Evolutionary conservation across 2,329 filamentous ascomycete species (phyloP), one percentile per base, ranked within the genome.

Genomic region (Cladosporium halotolerans): DNA sequence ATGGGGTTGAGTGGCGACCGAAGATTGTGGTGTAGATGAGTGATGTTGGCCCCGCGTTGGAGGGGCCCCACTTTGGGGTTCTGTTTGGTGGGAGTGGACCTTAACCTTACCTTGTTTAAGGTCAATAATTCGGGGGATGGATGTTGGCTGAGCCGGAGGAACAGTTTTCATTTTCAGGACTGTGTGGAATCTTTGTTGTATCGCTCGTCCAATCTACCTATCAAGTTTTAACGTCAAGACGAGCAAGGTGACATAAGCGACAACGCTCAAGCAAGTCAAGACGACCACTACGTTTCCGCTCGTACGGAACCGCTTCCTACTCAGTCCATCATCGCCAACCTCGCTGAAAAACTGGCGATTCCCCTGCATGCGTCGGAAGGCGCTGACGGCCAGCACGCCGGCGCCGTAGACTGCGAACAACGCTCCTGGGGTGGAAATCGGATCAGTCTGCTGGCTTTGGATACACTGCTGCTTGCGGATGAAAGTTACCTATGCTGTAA

Each of bases 331-430:
- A 39, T 82, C 79, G 39, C 79, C 79, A 14, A 78, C 68, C 53
- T 79, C 76, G 56, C 78, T 81, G 71, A 97, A 97, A 74, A 99
- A 97, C 71, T 97, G 92, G 59, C 84, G 82, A 66, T 97, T 96
- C 54, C 93, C 91, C 72, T 96, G 88, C 66, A 91, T 88, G 51
- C 93, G 83, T 54, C 93, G 81, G 71, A 95, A 95, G 51, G 89
- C 76, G 62, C 89, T 87, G 55, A 95, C 89, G 23, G 88, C 77
- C 66, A 97, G 76, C 45, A 99, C 81, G 6, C 89, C 88, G 3
- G 85, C 84, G 10, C 92, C 93, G 66, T 97, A 97, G 45, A 89
- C 84, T 41, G 93, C 91, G 68, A 96, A 96, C 32, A 99, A 78
- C 6, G 93, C 93, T 16, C 66, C 65, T 66, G 10, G n/a, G 36